Evolutionary conservation across 441 rosid genomes (phyloP), one percentile per base, ranked within the genome.

Genomic region (Erodium texanum): DNA sequence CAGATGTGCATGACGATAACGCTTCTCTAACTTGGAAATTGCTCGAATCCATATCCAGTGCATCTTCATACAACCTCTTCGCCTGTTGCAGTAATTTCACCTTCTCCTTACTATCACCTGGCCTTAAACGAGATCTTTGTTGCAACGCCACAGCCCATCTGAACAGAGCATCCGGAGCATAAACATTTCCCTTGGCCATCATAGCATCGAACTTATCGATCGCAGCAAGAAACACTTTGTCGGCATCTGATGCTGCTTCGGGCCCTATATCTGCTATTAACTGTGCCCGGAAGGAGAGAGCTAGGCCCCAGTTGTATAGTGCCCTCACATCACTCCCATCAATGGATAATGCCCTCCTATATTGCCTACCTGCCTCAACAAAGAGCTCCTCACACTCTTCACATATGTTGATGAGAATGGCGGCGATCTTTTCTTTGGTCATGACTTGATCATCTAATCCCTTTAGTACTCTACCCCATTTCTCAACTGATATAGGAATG

Each of bases 251-350:
- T 65, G 91, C 88, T 56, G 88, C 85, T 69, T 82, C 87, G 15
- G 91, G 94, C 76, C 94, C 91, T 68, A 88, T 85, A 70, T 88
- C 91, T 12, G 88, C 80, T 68, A 88, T 81, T 68, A 88, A 75
- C 73, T 88, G 89, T 3, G 91, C 91, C 41, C 91, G 91, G 74
- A 82, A 86, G 70, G 86, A 85, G 23, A 88, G 81, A 66, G 91
- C 94, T 75, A 88, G 89, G 61, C 91, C 94, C 88, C 94, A 88
- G 32, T 88, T 88, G 71, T 88, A 85, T 19, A 86, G 72, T 19
- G 94, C 87, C 73, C 88, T 79, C 27, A 78, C 80, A 65, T 88
- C 94, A 71, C 74, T 74, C 63, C 89, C 89, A 68, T 86, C 91
- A 59, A 88, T 88, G 11, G 87, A 80, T 71, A 86, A 38, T 22